phyloP scores from a whole-genome alignment of 2,329 filamentous ascomycete genomes.

The Drechslera avenae region DNA sequence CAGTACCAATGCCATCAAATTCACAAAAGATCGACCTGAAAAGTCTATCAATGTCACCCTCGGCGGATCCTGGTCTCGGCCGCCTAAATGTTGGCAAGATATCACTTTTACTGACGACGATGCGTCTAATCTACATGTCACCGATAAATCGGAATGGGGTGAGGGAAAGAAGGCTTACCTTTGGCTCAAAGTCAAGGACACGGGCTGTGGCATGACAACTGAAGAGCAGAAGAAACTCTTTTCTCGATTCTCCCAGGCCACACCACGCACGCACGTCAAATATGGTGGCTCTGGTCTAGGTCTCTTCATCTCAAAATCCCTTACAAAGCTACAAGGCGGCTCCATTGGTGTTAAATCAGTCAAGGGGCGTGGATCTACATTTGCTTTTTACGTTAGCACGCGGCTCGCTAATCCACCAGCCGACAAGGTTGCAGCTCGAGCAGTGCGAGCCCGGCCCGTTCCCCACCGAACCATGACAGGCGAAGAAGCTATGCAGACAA shows the following conservation, averaged over 20 bases:
- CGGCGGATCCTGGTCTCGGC: slow-evolving; percentile 35
- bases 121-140: slow-evolving; percentile 5
- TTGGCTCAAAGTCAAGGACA: slow-evolving; percentile 46
- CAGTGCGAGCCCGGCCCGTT: slow-evolving; percentile 9
- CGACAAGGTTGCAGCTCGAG: slow-evolving; percentile 1
- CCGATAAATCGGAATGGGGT: slow-evolving; percentile 35
- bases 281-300: slow-evolving; percentile 53
- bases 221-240: slow-evolving; percentile 46
- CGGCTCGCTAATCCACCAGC: slow-evolving; percentile 23
- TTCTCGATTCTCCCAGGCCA: slow-evolving; percentile 38
- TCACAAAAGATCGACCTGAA: slow-evolving; percentile 43
- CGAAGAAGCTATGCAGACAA: slow-evolving; percentile 28
- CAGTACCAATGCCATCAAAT: slow-evolving; percentile 40
- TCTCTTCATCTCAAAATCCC: slow-evolving; percentile 50
- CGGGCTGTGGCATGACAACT: slow-evolving; percentile 47
- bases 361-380: slow-evolving; percentile 43
- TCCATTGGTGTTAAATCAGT: slow-evolving; percentile 50
- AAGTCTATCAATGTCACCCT: slow-evolving; percentile 47
- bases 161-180: slow-evolving; percentile 43
- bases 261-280: slow-evolving; percentile 39
- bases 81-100: slow-evolving; percentile 20
- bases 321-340: slow-evolving; percentile 44
- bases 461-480: slow-evolving; percentile 17
- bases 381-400: slow-evolving; percentile 50
- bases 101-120: slow-evolving; percentile 24